Base-by-base conservation (phyloP, 1,284 basidiomycete genomes). In the Ganoderma leucocontextum region DNA sequence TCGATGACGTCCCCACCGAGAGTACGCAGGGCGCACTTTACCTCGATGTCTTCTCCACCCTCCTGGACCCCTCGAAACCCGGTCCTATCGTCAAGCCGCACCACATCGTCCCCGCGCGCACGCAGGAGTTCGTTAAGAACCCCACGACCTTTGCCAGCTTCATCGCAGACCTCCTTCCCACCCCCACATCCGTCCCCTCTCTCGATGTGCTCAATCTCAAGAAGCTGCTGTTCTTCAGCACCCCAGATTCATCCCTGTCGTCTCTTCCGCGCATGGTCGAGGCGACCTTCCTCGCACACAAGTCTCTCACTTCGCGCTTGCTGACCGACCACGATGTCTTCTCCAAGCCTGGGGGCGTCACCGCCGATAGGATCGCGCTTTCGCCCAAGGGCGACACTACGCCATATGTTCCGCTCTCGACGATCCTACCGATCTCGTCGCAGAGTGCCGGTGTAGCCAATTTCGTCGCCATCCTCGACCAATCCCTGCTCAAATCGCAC, bases 391-490 rank as follows among this genome's bases (percentile, higher is more conserved):
- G 76, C 0, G 79, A 78, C 22, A 70, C 70, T 12, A 49, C 65
- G 9, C 70, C 67, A 22, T 78, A 78, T 65, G 65, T 86, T 12
- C 89, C 91, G 15, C 75, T 91, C 35, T 82, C 87, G 19, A 72
- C 85, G 49, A 74, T 80, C 8, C 74, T 92, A 13, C 88, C 90
- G 22, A 78, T 90, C 53, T 85, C 84, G n/a, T 75, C 78, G n/a
- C 73, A 76, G 9, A 81, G 81, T 65, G 63, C 69, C 0, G 87
- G 88, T n/a, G 80, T 81, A 60, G 83, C 86, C 1, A 91, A 93
- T 78, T 91, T 94, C 77, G 77, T 91, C 57, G 90, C 86, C n/a
- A 79, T 94, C n/a, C 80, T 92, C 25, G 93, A 95, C 67, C 85
- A 88, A 49, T 81, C 76, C 36, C 80, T 95, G 22, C 81, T 95